These are phyloP conservation scores for Picocystis sp. DNA, from an alignment of 163 green algal species.

Conservation along the genomic window DNA sequence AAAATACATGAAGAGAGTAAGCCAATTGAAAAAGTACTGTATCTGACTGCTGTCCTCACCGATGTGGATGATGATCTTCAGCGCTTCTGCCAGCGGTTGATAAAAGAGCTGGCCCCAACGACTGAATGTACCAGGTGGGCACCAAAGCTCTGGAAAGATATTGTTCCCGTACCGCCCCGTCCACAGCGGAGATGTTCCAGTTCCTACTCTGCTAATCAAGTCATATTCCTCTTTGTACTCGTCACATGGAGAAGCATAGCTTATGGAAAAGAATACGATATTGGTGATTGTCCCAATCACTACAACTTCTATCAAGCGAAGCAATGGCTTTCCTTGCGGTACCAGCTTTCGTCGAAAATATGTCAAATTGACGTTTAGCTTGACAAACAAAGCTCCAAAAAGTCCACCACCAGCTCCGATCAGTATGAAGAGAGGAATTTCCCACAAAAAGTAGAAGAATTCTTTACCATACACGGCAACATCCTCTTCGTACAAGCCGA, in stretches of 20 bases:
- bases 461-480: constrained; percentile 27
- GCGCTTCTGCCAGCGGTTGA: constrained; percentile 29
- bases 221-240: constrained; percentile 10
- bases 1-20: constrained; percentile 20
- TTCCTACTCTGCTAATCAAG: constrained; percentile 16
- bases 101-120: constrained; percentile 48
- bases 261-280: constrained; percentile 31
- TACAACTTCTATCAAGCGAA: constrained; percentile 36
- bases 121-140: constrained; percentile 34
- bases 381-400: constrained; percentile 37
- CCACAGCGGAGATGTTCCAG: constrained; percentile 16
- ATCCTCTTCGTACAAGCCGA: constrained; percentile 41
- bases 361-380: constrained; percentile 35
- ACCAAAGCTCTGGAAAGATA: constrained; percentile 43
- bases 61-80: constrained; percentile 31
- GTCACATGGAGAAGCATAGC: constrained; percentile 27
- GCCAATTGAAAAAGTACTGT: constrained; percentile 11
- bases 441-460: constrained; percentile 58
- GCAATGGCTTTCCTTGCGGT: constrained; percentile 11
- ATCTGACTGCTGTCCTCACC: background rate
- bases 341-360: constrained; percentile 23
- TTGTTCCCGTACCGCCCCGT: background rate
- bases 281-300: constrained; percentile 26
- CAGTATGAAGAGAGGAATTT: constrained; percentile 42
- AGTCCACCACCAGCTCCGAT: constrained; percentile 38